Evolutionary conservation across 345 rosid species (phyloP), one percentile per base, ranked within the genome.

Genomic region (Lepidium africanum): DNA sequence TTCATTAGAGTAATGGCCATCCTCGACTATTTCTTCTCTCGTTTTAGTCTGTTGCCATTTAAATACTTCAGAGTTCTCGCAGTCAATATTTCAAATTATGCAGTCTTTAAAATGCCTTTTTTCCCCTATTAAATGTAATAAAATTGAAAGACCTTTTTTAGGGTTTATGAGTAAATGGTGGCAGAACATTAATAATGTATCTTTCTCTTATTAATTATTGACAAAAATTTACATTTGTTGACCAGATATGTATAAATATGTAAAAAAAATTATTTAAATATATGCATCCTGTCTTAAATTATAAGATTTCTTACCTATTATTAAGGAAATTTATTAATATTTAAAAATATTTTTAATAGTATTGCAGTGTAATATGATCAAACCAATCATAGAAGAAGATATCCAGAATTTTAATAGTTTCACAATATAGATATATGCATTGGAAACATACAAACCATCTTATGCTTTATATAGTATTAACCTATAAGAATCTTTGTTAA

Each of bases 1-100:
- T 74, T 59, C 68, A 59, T 59, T 36, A 9, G 2, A 33, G 30
- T 58, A 73, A 65, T 73, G 77, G 77, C 27, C 62, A 35, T 65
- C 17, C 14, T 48, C 32, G 65, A 65, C 59, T 48, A 7, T 5
- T 21, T 21, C 23, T 21, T 21, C 23, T 21, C 23, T 2, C 23
- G 2, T 21, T 21, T 64, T 64, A 2, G 46, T 39, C 5, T 57
- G 39, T 57, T 72, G 30, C 65, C 64, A 47, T 71, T 54, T 5
- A 36, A 9, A 43, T 55, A 45, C 54, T 21, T 53, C 41, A 63
- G 55, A 21, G 16, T 36, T 61, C 69, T 62, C 15, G 38, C 53
- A 60, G 45, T 70, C 67, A 51, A 51, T 3, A 39, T 13, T 49
- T 40, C 63, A 52, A 6, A 52, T 42, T 54, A 17, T 59, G 45